A percentile compares a stretch with the other conserved stretches of the same genome.
These are phyloP conservation scores for Irpex sp. DNA, from an alignment of 1,284 basidiomycete genomes.

Conservation along the genomic window DNA sequence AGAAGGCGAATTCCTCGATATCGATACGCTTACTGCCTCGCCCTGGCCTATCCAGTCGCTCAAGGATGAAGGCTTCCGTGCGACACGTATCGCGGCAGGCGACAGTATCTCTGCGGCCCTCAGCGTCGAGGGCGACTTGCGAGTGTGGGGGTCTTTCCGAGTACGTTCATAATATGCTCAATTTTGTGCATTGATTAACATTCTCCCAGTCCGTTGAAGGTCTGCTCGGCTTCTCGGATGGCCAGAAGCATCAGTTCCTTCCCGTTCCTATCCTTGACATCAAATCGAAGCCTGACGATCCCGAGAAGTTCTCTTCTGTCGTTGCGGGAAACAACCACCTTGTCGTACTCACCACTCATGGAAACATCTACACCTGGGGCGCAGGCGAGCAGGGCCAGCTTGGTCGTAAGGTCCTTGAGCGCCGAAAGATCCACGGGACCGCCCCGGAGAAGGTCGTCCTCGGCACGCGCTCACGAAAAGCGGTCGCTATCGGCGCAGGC, in stretches of 20 bases:
- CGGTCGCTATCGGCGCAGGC: slow-evolving; percentile 76
- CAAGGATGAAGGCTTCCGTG: slow-evolving; percentile 74
- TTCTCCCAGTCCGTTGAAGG: slow-evolving; percentile 65
- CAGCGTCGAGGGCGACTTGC: slow-evolving; percentile 71
- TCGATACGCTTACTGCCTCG: slow-evolving; percentile 75
- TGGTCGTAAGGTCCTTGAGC: slow-evolving; percentile 80
- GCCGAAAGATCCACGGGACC: slow-evolving; percentile 82
- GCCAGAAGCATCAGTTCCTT: slow-evolving; percentile 56
- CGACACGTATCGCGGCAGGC: slow-evolving; percentile 77
- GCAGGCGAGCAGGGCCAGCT: slow-evolving; percentile 85
- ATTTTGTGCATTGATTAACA: not conserved
- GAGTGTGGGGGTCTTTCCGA: slow-evolving; percentile 90
- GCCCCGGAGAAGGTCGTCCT: slow-evolving; percentile 81
- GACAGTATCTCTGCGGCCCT: slow-evolving; percentile 83
- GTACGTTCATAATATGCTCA: slow-evolving; percentile 45
- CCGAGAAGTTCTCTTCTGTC: slow-evolving; percentile 35
- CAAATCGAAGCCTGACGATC: slow-evolving; percentile 16
- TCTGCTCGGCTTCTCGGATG: slow-evolving; percentile 77
- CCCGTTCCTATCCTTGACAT: slow-evolving; percentile 70
- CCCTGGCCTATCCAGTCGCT: slow-evolving; percentile 74
- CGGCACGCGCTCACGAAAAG: slow-evolving; percentile 62
- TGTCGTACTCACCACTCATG: slow-evolving; percentile 80
- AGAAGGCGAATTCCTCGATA: slow-evolving; percentile 46
- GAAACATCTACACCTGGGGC: slow-evolving; percentile 84
- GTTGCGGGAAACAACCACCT: slow-evolving; percentile 86